These are phyloP conservation scores for Paspalum notatum DNA, from an alignment of 176 grass and related monocot species.

Conservation along the genomic window DNA sequence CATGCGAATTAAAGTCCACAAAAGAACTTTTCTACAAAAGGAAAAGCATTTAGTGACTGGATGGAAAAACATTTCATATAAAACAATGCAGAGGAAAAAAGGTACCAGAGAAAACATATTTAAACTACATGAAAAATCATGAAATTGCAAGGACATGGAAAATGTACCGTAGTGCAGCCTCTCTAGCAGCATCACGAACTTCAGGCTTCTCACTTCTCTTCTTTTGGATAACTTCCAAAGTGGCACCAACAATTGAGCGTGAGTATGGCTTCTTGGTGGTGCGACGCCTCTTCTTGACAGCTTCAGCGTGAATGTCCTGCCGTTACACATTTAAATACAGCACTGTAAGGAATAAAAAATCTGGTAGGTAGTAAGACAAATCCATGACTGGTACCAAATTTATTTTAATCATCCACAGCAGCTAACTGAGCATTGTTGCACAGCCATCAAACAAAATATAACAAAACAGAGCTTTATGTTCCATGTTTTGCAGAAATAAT, in stretches of 20 bases:
- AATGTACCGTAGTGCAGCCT: slow-evolving; percentile 85
- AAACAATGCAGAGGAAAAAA: neutral
- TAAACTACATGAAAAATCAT: neutral
- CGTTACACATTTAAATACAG: slow-evolving; percentile 14
- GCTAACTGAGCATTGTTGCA: neutral
- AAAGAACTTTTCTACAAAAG: neutral
- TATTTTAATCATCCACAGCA: neutral
- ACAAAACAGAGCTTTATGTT: neutral
- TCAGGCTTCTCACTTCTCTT: slow-evolving; percentile 91
- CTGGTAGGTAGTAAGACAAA: neutral
- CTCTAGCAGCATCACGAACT: slow-evolving; percentile 91
- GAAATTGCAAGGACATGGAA: neutral
- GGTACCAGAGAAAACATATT: too few species aligned
- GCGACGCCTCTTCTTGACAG: slow-evolving; percentile 80
- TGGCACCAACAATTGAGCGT: slow-evolving; percentile 87
- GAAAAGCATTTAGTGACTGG: neutral
- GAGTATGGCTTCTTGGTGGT: slow-evolving; percentile 91
- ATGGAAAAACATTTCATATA: neutral
- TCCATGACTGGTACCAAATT: neutral
- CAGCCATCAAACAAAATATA: neutral
- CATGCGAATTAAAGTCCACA: neutral
- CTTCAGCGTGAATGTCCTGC: slow-evolving; percentile 86
- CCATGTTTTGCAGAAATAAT: neutral
- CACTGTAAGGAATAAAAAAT: neutral
- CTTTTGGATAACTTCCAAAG: slow-evolving; percentile 88